Evolutionary conservation across 148 eudicot species (phyloP), one percentile per base, ranked within the genome.

Genomic region (Heliosperma pusillum): DNA sequence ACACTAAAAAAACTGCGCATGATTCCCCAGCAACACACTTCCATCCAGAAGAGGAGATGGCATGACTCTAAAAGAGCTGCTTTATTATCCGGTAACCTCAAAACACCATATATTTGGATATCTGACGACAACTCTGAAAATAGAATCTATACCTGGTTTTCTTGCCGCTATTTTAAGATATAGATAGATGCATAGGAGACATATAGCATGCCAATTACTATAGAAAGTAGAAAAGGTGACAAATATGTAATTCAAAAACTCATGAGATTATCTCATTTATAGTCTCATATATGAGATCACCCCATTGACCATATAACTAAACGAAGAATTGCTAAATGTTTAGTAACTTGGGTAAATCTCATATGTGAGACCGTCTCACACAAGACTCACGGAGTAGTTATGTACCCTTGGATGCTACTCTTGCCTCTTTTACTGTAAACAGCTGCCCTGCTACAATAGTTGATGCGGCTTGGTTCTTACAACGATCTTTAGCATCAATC

Each of bases 401-500:
- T 69, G 57, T 47, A 69, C 58, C 72, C 26, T 50, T 22, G 59
- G 20, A 47, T 69, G 72, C n/a, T 24, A 24, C 20, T 69, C 58
- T 25, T 69, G 72, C 58, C 7, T 7, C 22, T 65, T 65, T 1
- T 11, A 47, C 20, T 69, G 33, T 0, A 69, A 21, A 68, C 19
- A 50, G n/a, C 13, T 69, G 33, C 56, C 8, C 55, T 44, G 56
- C 52, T 22, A 22, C 58, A 56, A 47, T 69, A 13, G 11, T 25
- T 25, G 20, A 45, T 69, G 30, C 20, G 2, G 7, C 29, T 47
- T 50, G 29, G 58, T 22, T 45, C 29, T 22, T 22, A 12, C 1
- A 21, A 24, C 24, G 10, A 16, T 45, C 58, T 47, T 44, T 11
- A n/a, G 25, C 33, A 24, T 42, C 36, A 24, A 47, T n/a, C 24